A percentile compares a stretch with the other conserved stretches of the same genome.
phyloP scores from a whole-genome alignment of 345 rosid species.

The Theobroma cacao region DNA sequence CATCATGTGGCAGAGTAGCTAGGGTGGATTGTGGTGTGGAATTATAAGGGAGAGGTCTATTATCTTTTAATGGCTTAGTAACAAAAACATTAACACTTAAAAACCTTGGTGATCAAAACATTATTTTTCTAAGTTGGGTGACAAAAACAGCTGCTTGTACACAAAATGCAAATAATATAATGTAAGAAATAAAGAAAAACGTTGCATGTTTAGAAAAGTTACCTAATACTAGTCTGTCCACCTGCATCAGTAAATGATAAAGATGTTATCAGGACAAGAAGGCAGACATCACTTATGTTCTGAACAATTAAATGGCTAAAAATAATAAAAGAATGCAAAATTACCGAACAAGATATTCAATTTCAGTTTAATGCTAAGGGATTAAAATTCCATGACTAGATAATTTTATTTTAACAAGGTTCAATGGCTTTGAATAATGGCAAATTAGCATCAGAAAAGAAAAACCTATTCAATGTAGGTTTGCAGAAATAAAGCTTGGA shows the following conservation, averaged over 20 bases:
- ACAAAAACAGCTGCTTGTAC: no score
- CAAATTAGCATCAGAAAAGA: background rate
- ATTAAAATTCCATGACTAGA: background rate
- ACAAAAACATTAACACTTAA: no score
- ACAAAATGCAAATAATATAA: background rate
- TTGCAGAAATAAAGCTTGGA: background rate
- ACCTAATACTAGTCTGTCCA: conserved; percentile 82
- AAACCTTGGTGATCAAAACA: no score
- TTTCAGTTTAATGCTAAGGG: background rate
- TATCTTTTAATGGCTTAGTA: no score
- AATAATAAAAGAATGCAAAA: background rate
- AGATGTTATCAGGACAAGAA: conserved; percentile 9
- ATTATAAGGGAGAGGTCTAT: no score
- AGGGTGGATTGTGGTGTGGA: no score
- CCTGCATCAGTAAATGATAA: conserved; percentile 40
- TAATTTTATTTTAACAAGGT: background rate
- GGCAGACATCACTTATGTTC: background rate
- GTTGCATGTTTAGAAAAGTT: conserved; percentile 10
- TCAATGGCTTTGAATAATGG: background rate
- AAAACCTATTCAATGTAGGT: background rate
- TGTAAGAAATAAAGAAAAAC: background rate
- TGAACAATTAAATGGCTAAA: background rate
- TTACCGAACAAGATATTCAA: background rate
- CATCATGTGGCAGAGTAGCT: no score
- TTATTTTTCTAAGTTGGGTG: no score